Base-by-base conservation (phyloP, 1,284 basidiomycete genomes). In the Moesziomyces sp. region DNA sequence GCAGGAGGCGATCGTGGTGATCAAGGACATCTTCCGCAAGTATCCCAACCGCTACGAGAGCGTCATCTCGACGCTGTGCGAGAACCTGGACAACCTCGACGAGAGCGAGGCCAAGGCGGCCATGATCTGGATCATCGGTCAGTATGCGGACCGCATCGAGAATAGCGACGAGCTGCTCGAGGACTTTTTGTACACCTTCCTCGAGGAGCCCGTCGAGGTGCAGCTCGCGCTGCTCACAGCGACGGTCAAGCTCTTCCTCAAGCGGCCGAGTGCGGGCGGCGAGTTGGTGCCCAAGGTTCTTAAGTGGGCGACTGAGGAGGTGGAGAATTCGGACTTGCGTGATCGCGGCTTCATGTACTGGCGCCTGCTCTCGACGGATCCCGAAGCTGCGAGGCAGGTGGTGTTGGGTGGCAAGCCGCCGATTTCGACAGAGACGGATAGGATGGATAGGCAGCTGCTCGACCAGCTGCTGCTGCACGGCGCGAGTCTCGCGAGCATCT, bases 311-410 rank as follows among this genome's bases (percentile, higher is more conserved):
- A 99, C 97, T 3, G 97, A 99, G 84, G 93, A 98, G 76, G 90
- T 96, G 59, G 96, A 98, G 84, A 97, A 97, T 82, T 95, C 97
- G 7, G 97, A 99, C 86, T 87, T 97, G 45, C 89, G 97, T 33
- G 97, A 99, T 85, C 88, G 97, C 66, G 97, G 96, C 0, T 99
- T 96, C 87, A 98, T 99, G 92, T 99, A 99, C 86, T 99, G 96
- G 96, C 90, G 97, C 49, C 88, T 99, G 86, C 88, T 99, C 42
- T 96, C 96, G 1, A 91, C 72, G 76, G 94, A 97, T 83, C 94
- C 97, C 2, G 87, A 90, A 1, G 91, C 92, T 1, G 96, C 97
- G 3, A 89, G 91, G 45, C 62, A 93, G 75, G 92, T 99, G 66
- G 94, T 99, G n/a, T 88, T 99, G 19, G 88, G 93, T 9, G 92